phyloP scores from a whole-genome alignment of 2,329 filamentous ascomycete genomes.

The Fusarium denticulatum region DNA sequence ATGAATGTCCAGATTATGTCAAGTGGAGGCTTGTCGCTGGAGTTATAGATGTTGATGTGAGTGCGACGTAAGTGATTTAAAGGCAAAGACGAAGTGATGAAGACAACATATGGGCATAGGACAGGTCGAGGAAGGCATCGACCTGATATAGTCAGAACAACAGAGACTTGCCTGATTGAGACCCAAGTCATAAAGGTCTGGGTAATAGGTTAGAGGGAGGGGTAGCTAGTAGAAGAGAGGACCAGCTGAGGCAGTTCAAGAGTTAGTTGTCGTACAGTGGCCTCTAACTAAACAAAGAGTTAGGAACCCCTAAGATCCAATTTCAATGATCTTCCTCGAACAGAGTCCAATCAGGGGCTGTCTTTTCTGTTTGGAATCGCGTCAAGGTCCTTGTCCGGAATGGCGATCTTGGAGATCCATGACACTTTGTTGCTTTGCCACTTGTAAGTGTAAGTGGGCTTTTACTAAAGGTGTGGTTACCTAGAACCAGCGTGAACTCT shows the following conservation, averaged over 20 bases:
- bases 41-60: conserved; percentile 2
- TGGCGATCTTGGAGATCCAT: conserved; percentile 20
- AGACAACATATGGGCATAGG: background rate
- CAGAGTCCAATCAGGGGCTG: conserved; percentile 9
- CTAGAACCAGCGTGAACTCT: background rate
- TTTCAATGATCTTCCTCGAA: background rate
- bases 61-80: conserved; percentile 22
- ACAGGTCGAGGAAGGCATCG: background rate
- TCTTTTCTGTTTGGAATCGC: background rate
- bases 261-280: conserved; percentile 13
- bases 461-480: conserved; percentile 6
- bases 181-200: background rate
- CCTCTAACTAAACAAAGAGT: conserved; percentile 14
- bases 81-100: background rate
- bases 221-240: background rate
- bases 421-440: conserved; percentile 32
- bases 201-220: background rate
- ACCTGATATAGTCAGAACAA: background rate
- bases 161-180: background rate
- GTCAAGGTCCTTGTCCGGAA: conserved; percentile 7
- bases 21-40: background rate
- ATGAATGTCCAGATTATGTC: background rate
- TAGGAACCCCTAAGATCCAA: background rate
- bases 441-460: conserved; percentile 11
- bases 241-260: background rate